Evolutionary conservation across 1,139 yeast genomes (phyloP).

Genomic region (Taphrina communis): DNA sequence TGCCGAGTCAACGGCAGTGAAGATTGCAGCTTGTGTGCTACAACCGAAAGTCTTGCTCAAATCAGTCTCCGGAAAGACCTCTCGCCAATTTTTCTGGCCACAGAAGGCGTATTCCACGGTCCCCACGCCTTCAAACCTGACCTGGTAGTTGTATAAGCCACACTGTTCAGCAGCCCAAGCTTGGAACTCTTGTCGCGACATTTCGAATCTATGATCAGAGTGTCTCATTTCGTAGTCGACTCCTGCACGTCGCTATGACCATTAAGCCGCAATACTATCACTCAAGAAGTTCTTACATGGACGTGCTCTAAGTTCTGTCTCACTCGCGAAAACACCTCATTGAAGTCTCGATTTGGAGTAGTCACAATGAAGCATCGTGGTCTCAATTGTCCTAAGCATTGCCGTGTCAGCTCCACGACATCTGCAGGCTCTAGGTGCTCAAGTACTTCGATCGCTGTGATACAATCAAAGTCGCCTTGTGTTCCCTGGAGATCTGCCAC

Average conservation of each 20-base stretch:
- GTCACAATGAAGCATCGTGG: slow-evolving; percentile 35
- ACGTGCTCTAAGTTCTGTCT: not conserved
- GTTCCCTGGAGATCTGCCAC: slow-evolving; percentile 12
- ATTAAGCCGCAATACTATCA: not conserved
- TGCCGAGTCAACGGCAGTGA: not conserved
- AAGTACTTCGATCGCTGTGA: slow-evolving; percentile 41
- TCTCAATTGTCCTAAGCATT: slow-evolving; percentile 11
- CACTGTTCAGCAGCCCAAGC: slow-evolving; percentile 20
- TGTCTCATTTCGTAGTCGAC: slow-evolving; percentile 35
- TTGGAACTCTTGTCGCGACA: slow-evolving; percentile 38
- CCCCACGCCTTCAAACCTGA: slow-evolving; percentile 23
- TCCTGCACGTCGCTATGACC: slow-evolving; percentile 12
- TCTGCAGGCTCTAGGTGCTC: slow-evolving; percentile 37
- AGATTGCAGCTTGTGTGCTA: slow-evolving; percentile 30
- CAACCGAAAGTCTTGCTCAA: slow-evolving; percentile 4
- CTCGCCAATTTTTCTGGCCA: slow-evolving; percentile 16
- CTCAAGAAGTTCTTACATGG: not conserved
- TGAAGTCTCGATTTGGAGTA: slow-evolving; percentile 41
- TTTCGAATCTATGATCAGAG: slow-evolving; percentile 39
- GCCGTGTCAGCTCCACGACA: slow-evolving; percentile 12
- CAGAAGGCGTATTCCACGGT: slow-evolving; percentile 21
- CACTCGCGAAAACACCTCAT: slow-evolving; percentile 28
- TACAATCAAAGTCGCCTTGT: slow-evolving; percentile 19
- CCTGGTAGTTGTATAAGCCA: slow-evolving; percentile 9
- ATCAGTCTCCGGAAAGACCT: slow-evolving; percentile 15